Evolutionary conservation across 352 stramenopile genomes (phyloP).

Genomic region (Detonula confervacea): DNA sequence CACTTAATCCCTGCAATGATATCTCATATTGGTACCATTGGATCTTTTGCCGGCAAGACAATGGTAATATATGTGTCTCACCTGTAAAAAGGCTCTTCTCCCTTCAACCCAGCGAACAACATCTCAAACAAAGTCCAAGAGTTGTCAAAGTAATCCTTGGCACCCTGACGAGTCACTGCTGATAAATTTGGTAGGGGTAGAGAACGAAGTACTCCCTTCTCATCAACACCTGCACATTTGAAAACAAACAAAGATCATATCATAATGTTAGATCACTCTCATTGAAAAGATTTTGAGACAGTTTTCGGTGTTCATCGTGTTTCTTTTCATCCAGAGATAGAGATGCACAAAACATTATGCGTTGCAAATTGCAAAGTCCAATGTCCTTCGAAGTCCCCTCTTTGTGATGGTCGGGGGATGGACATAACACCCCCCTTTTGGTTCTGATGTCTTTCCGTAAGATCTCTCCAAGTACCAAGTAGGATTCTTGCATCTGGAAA

Average conservation of each 20-base stretch:
- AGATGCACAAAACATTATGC: no score
- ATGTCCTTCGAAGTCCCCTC: no score
- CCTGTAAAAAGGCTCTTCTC: conserved; percentile 89
- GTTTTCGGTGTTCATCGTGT: no score
- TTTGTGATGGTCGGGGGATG: no score
- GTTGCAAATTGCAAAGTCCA: no score
- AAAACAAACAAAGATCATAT: not conserved
- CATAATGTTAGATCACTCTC: not conserved
- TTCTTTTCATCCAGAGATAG: no score
- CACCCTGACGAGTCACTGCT: conserved; percentile 87
- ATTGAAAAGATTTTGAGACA: no score
- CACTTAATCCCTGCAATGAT: not conserved
- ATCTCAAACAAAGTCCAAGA: conserved; percentile 93
- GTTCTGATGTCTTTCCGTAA: no score
- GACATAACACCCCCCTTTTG: no score
- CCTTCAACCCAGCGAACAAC: conserved; percentile 91
- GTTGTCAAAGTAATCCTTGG: conserved; percentile 95
- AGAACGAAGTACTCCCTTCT: conserved; percentile 62
- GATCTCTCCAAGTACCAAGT: no score
- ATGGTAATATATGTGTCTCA: conserved; percentile 35
- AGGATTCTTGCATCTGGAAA: no score
- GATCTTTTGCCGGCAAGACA: no score
- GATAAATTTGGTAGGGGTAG: conserved; percentile 87
- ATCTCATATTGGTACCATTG: conserved; percentile 5
- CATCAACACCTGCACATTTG: conserved; percentile 54